Evolutionary conservation across 1,139 yeast species (phyloP).

Genomic region (Saccharomyces hybrid): DNA sequence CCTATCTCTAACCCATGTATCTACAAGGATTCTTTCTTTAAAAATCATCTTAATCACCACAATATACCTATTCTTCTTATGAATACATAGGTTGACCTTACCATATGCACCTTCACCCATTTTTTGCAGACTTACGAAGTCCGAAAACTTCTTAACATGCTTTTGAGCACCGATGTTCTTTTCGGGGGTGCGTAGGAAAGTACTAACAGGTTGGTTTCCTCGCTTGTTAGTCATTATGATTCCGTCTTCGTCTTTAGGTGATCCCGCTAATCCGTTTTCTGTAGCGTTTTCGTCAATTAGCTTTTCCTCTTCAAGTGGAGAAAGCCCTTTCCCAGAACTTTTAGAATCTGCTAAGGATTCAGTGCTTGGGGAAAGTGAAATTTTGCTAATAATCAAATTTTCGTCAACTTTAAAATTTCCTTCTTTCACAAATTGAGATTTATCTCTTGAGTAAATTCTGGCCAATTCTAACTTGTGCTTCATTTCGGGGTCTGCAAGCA

Average conservation of each 20-base stretch:
- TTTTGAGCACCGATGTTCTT: constrained; percentile 47
- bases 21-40: constrained; percentile 87
- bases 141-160: constrained; percentile 60
- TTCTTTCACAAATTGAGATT: constrained; percentile 26
- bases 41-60: constrained; percentile 84
- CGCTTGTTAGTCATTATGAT: not conserved
- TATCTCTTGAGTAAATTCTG: constrained; percentile 23
- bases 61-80: constrained; percentile 47
- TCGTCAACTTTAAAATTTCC: constrained; percentile 27
- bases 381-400: constrained; percentile 21
- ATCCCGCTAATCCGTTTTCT: not conserved
- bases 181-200: constrained; percentile 14
- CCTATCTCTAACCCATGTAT: constrained; percentile 94
- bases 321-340: not conserved
- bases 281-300: not conserved
- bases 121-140: constrained; percentile 61
- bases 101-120: constrained; percentile 98
- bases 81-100: constrained; percentile 74
- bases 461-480: constrained; percentile 21
- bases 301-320: not conserved
- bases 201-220: not conserved
- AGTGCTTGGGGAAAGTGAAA: constrained; percentile 17
- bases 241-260: not conserved
- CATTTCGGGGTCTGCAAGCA: constrained; percentile 16
- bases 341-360: constrained; percentile 8